Evolutionary conservation across 371 early-diverging fungal species (phyloP).

Genomic region (Blastocladiella emersonii): DNA sequence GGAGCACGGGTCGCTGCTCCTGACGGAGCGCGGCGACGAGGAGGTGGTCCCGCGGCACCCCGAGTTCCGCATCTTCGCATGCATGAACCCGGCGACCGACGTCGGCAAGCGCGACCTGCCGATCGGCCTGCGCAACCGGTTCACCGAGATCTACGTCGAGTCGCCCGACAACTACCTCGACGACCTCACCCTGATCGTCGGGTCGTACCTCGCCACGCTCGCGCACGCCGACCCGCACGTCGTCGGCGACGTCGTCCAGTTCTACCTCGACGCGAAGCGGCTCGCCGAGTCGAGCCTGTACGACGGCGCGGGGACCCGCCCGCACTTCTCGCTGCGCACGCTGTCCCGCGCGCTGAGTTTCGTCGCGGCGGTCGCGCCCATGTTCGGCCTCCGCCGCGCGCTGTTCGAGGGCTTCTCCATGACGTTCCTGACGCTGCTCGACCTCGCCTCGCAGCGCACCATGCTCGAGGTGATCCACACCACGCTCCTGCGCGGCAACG

Average conservation of each 20-base stretch:
- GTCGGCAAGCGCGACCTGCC: slow-evolving; percentile 96
- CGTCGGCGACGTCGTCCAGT: slow-evolving; percentile 60
- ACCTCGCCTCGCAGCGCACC: slow-evolving; percentile 46
- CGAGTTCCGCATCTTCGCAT: slow-evolving; percentile 94
- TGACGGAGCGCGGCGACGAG: slow-evolving; percentile 85
- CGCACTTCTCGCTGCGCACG: slow-evolving; percentile 90
- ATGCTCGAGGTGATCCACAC: slow-evolving; percentile 46
- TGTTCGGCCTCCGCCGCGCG: slow-evolving; percentile 62
- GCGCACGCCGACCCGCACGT: slow-evolving; percentile 46
- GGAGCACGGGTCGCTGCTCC: slow-evolving; percentile 57
- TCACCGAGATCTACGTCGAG: slow-evolving; percentile 89
- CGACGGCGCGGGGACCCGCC: slow-evolving; percentile 80
- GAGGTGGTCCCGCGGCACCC: slow-evolving; percentile 66
- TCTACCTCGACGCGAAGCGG: slow-evolving; percentile 67
- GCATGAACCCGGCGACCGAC: slow-evolving; percentile 99
- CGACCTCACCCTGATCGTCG: slow-evolving; percentile 73
- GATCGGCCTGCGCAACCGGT: slow-evolving; percentile 75
- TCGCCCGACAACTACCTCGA: slow-evolving; percentile 64
- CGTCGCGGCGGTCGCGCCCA: slow-evolving; percentile 52
- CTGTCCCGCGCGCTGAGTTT: slow-evolving; percentile 78
- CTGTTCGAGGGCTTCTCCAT: slow-evolving; percentile 87
- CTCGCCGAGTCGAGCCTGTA: slow-evolving; percentile 54
- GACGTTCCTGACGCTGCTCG: slow-evolving; percentile 88
- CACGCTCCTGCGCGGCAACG: slow-evolving; percentile 45
- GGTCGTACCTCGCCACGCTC: slow-evolving; percentile 46